A percentile compares a stretch with the other conserved stretches of the same genome.
Conservation (phyloP, 2,329 filamentous ascomycete genomes). For the Penicillium expansum region DNA sequence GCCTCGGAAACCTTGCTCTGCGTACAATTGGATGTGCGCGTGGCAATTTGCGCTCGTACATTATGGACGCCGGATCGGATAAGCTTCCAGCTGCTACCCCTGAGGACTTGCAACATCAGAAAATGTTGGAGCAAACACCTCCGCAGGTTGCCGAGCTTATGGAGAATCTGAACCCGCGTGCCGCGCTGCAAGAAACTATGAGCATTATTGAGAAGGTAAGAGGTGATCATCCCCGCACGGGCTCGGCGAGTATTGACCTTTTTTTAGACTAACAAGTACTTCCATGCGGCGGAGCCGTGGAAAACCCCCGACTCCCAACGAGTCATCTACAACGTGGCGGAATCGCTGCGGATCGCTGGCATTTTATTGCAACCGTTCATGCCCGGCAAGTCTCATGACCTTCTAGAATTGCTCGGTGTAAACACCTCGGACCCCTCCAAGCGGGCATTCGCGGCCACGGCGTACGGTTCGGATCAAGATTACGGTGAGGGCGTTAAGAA, state of each 20-base stretch:
- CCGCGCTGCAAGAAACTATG: conserved; percentile 65
- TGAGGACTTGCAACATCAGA: conserved; percentile 37
- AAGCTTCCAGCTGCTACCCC: conserved; percentile 29
- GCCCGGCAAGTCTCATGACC: conserved; percentile 67
- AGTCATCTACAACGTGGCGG: conserved; percentile 68
- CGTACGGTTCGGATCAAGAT: conserved; percentile 60
- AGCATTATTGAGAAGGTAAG: conserved; percentile 58
- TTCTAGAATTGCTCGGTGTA: conserved; percentile 79
- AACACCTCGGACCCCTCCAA: conserved; percentile 47
- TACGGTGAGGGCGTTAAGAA: conserved; percentile 61
- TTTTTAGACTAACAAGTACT: conserved; percentile 62
- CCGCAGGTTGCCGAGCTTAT: conserved; percentile 54
- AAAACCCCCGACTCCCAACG: conserved; percentile 51
- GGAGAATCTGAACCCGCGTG: conserved; percentile 61
- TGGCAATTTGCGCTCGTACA: conserved; percentile 65
- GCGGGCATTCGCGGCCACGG: conserved; percentile 63
- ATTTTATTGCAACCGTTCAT: conserved; percentile 92
- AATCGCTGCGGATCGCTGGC: conserved; percentile 73
- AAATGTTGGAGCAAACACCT: conserved; percentile 43
- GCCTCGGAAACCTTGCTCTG: conserved; percentile 75
- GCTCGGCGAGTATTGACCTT: conserved; percentile 11
- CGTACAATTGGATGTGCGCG: conserved; percentile 66
- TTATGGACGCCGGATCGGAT: conserved; percentile 43
- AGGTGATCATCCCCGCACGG: conserved; percentile 12
- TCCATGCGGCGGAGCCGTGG: conserved; percentile 70